Evolutionary conservation across 805 yeast species (phyloP), one percentile per base, ranked within the genome.

Genomic region (Lachancea kluyveri): DNA sequence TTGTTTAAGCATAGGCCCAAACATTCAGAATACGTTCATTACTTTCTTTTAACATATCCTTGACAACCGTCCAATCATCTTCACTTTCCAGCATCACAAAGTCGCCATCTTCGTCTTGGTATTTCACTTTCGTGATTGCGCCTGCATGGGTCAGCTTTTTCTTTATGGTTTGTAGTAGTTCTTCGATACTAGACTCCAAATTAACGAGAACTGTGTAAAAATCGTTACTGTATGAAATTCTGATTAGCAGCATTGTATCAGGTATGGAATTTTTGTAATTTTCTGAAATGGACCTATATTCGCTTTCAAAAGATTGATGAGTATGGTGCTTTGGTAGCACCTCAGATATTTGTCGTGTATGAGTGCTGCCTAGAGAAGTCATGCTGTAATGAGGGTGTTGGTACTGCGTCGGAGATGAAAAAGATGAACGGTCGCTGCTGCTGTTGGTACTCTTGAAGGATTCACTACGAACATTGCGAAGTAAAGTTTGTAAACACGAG

Each of bases 21-120:
- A 65, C 62, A 30, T 64, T 62, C 27, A 67, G 43, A 8, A 66
- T 67, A 36, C 68, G 70, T 31, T 70, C 77, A 26, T 68, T 65
- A 28, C 64, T 58, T 38, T 74, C 77, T 27, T 57, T 63, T 24
- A 73, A 53, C 75, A 73, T 70, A 41, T 85, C 96, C 35, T 79
- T 70, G 2, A 95, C 96, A 53, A 88, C 75, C 17, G 57, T 60
- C 84, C 95, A 82, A 54, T 90, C 97, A 31, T 90, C 96, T 40
- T 80, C 81, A 19, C 86, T 74, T 43, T 78, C 82, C 59, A 90
- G 74, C 28, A 82, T 77, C 25, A 92, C 94, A 53, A 74, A 80
- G 54, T 92, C 98, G 11, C 94, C 96, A 54, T 92, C 98, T 59
- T 92, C 98, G 57, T 92, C 98, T 52, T 76, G 77, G 54, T 86